Evolutionary conservation across 2,329 filamentous ascomycete genomes (phyloP).

Genomic region (Pleurostoma richardsiae): DNA sequence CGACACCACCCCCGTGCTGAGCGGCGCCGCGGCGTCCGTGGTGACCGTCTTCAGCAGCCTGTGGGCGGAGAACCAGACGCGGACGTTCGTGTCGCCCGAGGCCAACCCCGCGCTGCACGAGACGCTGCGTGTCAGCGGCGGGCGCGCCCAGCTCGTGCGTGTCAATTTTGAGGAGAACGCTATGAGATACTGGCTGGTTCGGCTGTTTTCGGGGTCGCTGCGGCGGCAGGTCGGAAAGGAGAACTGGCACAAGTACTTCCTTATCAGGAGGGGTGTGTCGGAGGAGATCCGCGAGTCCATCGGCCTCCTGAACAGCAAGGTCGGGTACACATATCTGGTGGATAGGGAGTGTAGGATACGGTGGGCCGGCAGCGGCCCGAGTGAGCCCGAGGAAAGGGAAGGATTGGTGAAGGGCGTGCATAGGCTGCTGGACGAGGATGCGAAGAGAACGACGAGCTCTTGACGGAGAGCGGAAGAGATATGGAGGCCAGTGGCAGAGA

Average conservation of each 20-base stretch:
- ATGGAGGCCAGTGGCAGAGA: background rate
- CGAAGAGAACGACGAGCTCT: slow-evolving; percentile 35
- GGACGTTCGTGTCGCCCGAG: slow-evolving; percentile 61
- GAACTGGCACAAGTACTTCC: slow-evolving; percentile 57
- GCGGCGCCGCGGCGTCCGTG: slow-evolving; percentile 64
- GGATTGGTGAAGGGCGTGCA: slow-evolving; percentile 60
- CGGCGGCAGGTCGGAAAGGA: slow-evolving; percentile 41
- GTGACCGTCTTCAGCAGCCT: slow-evolving; percentile 75
- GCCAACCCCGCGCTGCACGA: slow-evolving; percentile 67
- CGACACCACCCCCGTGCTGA: slow-evolving; percentile 72
- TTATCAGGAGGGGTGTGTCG: slow-evolving; percentile 53
- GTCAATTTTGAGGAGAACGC: slow-evolving; percentile 84
- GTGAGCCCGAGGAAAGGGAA: slow-evolving; percentile 60
- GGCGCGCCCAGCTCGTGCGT: slow-evolving; percentile 68
- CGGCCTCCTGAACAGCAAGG: slow-evolving; percentile 78
- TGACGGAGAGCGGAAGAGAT: background rate
- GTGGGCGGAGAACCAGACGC: slow-evolving; percentile 81
- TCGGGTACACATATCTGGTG: slow-evolving; percentile 89
- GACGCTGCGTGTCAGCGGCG: slow-evolving; percentile 48
- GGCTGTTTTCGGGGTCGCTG: slow-evolving; percentile 50
- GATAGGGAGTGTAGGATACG: slow-evolving; percentile 84
- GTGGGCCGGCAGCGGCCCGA: slow-evolving; percentile 81
- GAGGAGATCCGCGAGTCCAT: slow-evolving; percentile 59
- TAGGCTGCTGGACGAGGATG: slow-evolving; percentile 49
- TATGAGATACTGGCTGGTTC: slow-evolving; percentile 57